Base-by-base conservation (phyloP, 768 basidiomycete species). In the Rhizopogon roseolus region DNA sequence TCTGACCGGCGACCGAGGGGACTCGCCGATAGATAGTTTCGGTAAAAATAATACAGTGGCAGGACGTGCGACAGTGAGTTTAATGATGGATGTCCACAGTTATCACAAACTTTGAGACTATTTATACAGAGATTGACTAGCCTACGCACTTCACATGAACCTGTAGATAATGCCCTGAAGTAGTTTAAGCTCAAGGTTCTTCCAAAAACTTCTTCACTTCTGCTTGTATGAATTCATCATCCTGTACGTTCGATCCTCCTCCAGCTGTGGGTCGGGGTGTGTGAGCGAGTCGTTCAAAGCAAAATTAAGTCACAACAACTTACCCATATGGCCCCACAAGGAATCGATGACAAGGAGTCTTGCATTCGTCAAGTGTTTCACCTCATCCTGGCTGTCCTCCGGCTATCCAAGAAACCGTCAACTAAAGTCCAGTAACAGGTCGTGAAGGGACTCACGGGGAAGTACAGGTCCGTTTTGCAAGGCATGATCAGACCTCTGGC, bases 401-500 rank as follows among this genome's bases (percentile, higher is more conserved):
- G 80, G 81, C 80, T 81, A 54, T n/a, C 27, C n/a, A 19, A 49
- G n/a, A 19, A 52, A 14, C 7, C 22, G 34, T 48, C 14, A 36
- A 40, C 3, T 8, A 34, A 10, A 48, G 9, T 10, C 9, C 16
- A 44, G 34, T 36, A 10, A 25, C n/a, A 37, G 6, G 6, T 38
- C 8, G 2, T n/a, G 22, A 39, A 41, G 22, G 29, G n/a, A 53
- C 58, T 40, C 52, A 80, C 79, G 17, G 82, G 71, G 63, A 84
- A 83, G 62, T 82, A 81, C 38, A 84, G 62, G 56, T 83, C 82
- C 1, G 79, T 81, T 68, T 79, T 81, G 57, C 75, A 76, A 4
- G 82, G 81, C 79, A 83, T 80, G 44, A 82, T 75, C 41, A 83
- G 58, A 3, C 80, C 81, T 53, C 72, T 77, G 4, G 80, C 79